Evolutionary conservation across 2,329 filamentous ascomycete species (phyloP), one percentile per base, ranked within the genome.

Genomic region (Penicillium concentricum): DNA sequence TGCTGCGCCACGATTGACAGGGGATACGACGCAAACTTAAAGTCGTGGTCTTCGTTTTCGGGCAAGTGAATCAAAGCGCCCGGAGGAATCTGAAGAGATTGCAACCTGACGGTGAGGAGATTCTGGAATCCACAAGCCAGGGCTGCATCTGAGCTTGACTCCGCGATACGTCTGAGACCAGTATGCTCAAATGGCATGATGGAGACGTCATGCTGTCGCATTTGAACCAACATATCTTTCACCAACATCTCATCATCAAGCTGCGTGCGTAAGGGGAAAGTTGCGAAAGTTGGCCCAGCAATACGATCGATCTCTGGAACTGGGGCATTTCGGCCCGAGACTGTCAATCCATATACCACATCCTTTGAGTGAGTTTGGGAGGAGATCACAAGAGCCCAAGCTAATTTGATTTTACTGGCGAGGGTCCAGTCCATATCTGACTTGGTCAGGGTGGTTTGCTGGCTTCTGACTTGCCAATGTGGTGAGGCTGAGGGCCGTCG

Each of bases 241-340:
- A 58, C 28, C 1, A 47, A 47, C 3, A 35, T 5, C 1, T 47
- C 18, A 7, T 20, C 2, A 22, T 38, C 15, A 74, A 57, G 30
- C 60, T 49, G 64, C 10, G 75, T 51, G 4, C 75, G 66, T 15
- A 75, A 66, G 1, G 76, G 76, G 4, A 75, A 70, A 6, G 75
- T 76, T 5, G 74, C 68, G 16, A 78, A 70, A 0, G 74, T 73
- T 6, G 76, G 72, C 7, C 74, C 76, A 34, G 74, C 63, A 32
- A 78, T 75, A 38, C 70, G 63, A 42, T 73, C 70, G 13, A 78
- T 71, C 2, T 69, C 74, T 16, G 63, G 46, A 26, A 78, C 66
- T 16, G 71, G 65, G 12, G 72, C 70, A 28, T 74, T 71, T 3
- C 76, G 69, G 1, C 76, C 76, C 37, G 69, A 72, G n/a, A 76